These are phyloP conservation scores for Zasmidium citrigriseum DNA, from an alignment of 2,329 filamentous ascomycete species.

Conservation along the genomic window DNA sequence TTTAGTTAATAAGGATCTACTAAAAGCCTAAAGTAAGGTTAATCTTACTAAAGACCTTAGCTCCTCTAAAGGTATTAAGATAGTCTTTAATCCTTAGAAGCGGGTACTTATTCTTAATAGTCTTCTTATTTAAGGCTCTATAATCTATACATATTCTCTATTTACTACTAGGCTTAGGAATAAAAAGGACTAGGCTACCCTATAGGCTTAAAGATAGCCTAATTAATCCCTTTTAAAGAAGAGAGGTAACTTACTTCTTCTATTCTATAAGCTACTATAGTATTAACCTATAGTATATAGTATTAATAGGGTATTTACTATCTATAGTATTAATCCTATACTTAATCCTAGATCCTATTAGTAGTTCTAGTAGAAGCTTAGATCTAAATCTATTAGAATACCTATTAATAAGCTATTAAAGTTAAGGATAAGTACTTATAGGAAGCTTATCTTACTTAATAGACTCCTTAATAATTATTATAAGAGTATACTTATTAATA, in stretches of 20 bases:
- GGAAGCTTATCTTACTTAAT: neutral
- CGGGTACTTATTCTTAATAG: conserved; percentile 30
- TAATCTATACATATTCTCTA: conserved; percentile 34
- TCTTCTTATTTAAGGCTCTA: conserved; percentile 29
- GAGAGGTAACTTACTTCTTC: neutral
- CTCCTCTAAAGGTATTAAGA: conserved; percentile 21
- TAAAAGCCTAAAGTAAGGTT: conserved; percentile 22
- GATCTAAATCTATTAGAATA: neutral
- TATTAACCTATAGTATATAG: neutral
- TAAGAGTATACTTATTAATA: neutral
- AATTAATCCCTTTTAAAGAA: neutral
- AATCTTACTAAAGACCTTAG: conserved; percentile 22
- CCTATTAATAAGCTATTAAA: neutral
- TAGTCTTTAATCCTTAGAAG: conserved; percentile 31
- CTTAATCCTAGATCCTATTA: neutral
- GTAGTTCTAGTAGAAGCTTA: neutral
- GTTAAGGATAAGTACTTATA: neutral
- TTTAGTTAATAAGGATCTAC: conserved; percentile 3
- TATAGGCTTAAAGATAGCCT: neutral
- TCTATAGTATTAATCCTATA: neutral
- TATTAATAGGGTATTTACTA: neutral
- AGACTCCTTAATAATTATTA: neutral
- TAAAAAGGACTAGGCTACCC: conserved; percentile 6
- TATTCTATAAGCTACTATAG: neutral
- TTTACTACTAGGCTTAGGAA: conserved; percentile 3